phyloP scores from a whole-genome alignment of 179 eudicot genomes.

The Silene coronaria region DNA sequence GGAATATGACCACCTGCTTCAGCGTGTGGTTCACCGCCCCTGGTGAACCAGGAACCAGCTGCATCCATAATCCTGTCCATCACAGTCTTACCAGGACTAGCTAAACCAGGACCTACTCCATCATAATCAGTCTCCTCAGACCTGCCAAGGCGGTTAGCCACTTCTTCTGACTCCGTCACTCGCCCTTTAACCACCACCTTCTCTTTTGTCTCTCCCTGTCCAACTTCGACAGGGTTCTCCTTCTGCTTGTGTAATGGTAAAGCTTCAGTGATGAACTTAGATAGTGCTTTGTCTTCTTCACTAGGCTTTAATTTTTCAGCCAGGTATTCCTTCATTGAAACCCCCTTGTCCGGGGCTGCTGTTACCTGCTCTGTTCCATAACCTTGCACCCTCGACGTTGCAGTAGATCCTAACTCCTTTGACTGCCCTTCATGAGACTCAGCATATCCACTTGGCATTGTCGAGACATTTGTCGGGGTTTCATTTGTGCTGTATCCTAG shows the following conservation, averaged over 20 bases:
- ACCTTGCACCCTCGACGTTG: too few relatives aligned
- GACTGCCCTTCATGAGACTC: conserved; percentile 7
- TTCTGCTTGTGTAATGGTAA: conserved; percentile 31
- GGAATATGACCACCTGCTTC: conserved; percentile 15
- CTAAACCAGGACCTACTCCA: conserved; percentile 27
- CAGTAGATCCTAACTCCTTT: too few relatives aligned
- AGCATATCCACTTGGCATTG: conserved; percentile 24
- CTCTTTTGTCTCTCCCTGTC: conserved; percentile 12
- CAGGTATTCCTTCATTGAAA: conserved; percentile 48
- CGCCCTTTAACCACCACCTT: conserved; percentile 30
- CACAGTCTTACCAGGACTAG: conserved; percentile 36
- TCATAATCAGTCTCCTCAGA: conserved; percentile 16
- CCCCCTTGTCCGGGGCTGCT: conserved; percentile 36
- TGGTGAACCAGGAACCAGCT: conserved; percentile 52
- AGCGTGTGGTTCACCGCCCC: conserved; percentile 29
- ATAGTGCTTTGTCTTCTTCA: conserved; percentile 57
- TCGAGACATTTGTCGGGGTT: conserved; percentile 8
- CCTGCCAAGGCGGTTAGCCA: conserved; percentile 36
- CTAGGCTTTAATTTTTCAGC: conserved; percentile 55
- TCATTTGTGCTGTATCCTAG: conserved; percentile 20
- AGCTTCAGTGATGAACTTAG: conserved; percentile 41
- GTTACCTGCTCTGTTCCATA: too few relatives aligned
- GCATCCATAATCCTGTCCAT: conserved; percentile 48
- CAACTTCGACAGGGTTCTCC: conserved; percentile 5
- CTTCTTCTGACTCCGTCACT: conserved; percentile 62